These are phyloP conservation scores for Bocquillonia castaneifolia DNA, from an alignment of 441 rosid species.

Conservation along the genomic window DNA sequence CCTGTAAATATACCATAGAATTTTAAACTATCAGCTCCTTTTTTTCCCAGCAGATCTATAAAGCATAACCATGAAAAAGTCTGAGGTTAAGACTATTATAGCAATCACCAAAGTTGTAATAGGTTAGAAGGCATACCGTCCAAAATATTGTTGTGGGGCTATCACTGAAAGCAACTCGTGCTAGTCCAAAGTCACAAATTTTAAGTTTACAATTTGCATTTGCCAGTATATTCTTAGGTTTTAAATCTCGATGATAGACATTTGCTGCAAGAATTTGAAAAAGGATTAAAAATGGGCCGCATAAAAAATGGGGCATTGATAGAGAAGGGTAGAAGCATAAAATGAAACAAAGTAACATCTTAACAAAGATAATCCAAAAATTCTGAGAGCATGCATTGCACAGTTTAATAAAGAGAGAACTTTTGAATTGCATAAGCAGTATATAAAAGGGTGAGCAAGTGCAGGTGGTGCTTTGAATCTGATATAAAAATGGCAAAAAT, in stretches of 20 bases:
- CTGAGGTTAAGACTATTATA: background rate
- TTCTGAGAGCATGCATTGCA: no score
- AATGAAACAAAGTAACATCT: background rate
- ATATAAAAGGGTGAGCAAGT: background rate
- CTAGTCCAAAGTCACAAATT: slow-evolving; percentile 94
- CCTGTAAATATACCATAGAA: slow-evolving; percentile 38
- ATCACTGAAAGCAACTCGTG: slow-evolving; percentile 89
- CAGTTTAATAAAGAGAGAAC: background rate
- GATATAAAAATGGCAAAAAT: slow-evolving; percentile 10
- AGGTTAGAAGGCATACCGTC: slow-evolving; percentile 50
- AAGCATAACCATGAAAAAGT: background rate
- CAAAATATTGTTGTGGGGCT: slow-evolving; percentile 83
- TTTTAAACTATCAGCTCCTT: slow-evolving; percentile 12
- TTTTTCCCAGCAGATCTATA: background rate
- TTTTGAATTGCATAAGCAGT: background rate
- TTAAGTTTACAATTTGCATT: slow-evolving; percentile 98
- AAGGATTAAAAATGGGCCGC: slow-evolving; percentile 19
- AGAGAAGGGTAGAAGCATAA: background rate
- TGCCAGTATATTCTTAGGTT: slow-evolving; percentile 94
- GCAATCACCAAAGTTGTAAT: slow-evolving; percentile 15
- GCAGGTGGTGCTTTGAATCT: background rate
- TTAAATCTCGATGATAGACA: slow-evolving; percentile 94
- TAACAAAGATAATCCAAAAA: no score
- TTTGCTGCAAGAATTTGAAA: slow-evolving; percentile 54
- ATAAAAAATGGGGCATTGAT: slow-evolving; percentile 13